phyloP scores from a whole-genome alignment of 495 filamentous ascomycete genomes.

The Stereocaulon alpinum region DNA sequence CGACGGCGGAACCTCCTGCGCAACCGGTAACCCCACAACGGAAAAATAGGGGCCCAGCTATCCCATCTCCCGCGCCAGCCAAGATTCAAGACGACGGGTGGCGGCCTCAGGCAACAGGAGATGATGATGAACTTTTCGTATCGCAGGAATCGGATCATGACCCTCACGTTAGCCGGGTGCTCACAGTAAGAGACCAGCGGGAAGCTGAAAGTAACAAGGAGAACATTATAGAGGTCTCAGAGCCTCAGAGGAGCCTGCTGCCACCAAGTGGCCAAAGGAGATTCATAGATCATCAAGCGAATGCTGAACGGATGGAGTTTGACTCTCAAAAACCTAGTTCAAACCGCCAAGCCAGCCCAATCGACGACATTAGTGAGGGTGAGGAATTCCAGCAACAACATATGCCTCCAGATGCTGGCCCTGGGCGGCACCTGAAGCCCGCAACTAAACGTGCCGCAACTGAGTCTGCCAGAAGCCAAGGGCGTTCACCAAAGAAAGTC shows the following conservation, averaged over 20 bases:
- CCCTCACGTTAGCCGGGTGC: background rate
- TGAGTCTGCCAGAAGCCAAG: background rate
- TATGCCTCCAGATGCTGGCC: conserved; percentile 10
- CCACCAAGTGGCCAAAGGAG: conserved; percentile 9
- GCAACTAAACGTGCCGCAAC: conserved; percentile 4
- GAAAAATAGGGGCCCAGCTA: background rate
- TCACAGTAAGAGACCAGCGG: background rate
- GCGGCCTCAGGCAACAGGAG: conserved; percentile 2
- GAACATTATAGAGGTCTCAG: conserved; percentile 13
- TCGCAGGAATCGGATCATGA: background rate
- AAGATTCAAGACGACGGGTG: background rate
- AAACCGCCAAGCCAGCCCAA: conserved; percentile 1
- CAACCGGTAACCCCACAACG: conserved; percentile 2
- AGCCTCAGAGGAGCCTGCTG: conserved; percentile 7
- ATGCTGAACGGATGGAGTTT: conserved; percentile 24
- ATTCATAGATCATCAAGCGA: conserved; percentile 32
- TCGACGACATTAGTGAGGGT: conserved; percentile 18
- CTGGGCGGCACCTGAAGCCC: conserved; percentile 10
- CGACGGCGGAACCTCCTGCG: background rate
- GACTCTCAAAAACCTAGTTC: conserved; percentile 7
- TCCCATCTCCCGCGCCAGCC: conserved; percentile 7
- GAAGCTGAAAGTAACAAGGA: conserved; percentile 23
- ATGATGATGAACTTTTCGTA: background rate
- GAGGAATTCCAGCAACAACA: conserved; percentile 24
- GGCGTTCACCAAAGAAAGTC: conserved; percentile 5